These are phyloP conservation scores for Draba incana DNA, from an alignment of 345 rosid genomes.

Conservation along the genomic window DNA sequence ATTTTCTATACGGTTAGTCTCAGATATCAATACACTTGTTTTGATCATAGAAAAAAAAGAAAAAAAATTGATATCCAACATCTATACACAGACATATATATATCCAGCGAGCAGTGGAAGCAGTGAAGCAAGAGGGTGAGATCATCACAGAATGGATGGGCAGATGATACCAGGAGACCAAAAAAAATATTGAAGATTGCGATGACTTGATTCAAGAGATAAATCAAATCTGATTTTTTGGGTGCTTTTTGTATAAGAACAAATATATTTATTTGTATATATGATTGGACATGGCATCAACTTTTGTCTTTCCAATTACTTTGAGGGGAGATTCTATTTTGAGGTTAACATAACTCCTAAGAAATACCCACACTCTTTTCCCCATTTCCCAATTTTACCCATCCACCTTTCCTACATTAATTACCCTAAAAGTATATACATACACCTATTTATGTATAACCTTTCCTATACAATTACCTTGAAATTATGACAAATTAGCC, in stretches of 20 bases:
- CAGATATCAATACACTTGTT: too few relatives aligned
- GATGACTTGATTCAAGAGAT: too few relatives aligned
- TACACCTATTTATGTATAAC: background rate
- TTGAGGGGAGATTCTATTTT: constrained; percentile 42
- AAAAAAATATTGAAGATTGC: background rate
- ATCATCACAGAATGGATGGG: constrained; percentile 29
- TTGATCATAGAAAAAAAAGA: too few relatives aligned
- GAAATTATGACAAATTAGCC: constrained; percentile 5
- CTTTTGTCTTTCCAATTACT: constrained; percentile 44
- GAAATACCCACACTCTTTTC: constrained; percentile 38
- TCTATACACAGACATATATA: background rate
- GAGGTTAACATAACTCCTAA: constrained; percentile 43
- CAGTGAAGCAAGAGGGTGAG: constrained; percentile 38
- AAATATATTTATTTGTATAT: constrained; percentile 12
- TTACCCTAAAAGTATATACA: constrained; percentile 12
- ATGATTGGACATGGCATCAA: constrained; percentile 43
- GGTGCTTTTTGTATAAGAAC: constrained; percentile 9
- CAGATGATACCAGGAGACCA: constrained; percentile 27
- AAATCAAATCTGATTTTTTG: constrained; percentile 21
- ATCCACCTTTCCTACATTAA: constrained; percentile 35
- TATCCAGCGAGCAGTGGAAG: background rate
- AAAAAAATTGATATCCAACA: background rate
- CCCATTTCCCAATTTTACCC: constrained; percentile 35
- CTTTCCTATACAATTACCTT: background rate
- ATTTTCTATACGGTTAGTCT: too few relatives aligned